Base-by-base conservation (phyloP, 2,329 filamentous ascomycete species). In the Paracamarosporium sp. region DNA sequence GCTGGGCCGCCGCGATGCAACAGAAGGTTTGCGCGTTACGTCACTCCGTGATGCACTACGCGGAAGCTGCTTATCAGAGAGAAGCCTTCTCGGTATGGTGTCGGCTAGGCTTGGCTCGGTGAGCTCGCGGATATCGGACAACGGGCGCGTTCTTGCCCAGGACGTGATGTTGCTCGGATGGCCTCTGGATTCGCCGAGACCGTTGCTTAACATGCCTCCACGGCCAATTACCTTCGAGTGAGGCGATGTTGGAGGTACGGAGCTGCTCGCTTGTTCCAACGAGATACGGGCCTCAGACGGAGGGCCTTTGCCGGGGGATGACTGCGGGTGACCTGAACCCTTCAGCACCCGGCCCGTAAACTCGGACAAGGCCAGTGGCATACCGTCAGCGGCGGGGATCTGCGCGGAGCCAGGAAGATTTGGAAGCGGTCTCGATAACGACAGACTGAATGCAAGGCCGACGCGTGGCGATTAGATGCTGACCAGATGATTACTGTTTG, bases 61-160 rank as follows among this genome's bases (percentile, higher is more conserved):
- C 38, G 53, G 55, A 7, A 69, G 46, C 15, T 47, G 53, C 36
- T 55, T 60, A 11, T 71, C 68, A 11, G 66, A 63, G 25, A 68
- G 57, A 24, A 68, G 64, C 33, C 68, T 71, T 46, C 63, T 67
- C 20, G 72, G 71, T 55, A 73, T 64, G 1, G 70, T 62, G 12
- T 81, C 79, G 17, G 74, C 75, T 22, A 82, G 64, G 60, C 79
- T 82, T 27, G 81, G 80, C 64, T 82, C 81, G 11, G 80, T 83
- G 61, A 81, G 70, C 62, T 82, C 81, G 59, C 80, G 78, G 55
- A 83, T 83, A 61, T 83, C 81, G 41, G 81, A 83, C 27, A 83
- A 66, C 43, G 80, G 79, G 44, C 81, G 77, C 40, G 74, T 64
- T 48, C 75, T 71, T 8, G 74, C 71, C 71, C 73, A 76, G 4